Percentiles rank a stretch among this genome's conserved stretches.
phyloP scores from a whole-genome alignment of 257 asterid species.

The Handroanthus guayacan region DNA sequence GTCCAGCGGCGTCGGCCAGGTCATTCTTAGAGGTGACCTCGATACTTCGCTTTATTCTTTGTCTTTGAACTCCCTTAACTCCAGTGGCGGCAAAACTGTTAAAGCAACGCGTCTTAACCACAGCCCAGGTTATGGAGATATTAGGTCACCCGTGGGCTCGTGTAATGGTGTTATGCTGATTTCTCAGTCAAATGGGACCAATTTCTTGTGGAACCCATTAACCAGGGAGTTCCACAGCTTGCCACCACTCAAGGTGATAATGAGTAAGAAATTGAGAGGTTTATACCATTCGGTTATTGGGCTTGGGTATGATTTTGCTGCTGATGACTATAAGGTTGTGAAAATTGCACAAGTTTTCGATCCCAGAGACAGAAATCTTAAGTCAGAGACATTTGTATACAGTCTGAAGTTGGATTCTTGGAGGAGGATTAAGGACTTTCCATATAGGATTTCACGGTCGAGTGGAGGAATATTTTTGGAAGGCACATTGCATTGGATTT shows the following conservation, averaged over 20 bases:
- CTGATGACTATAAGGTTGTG: slow-evolving; percentile 36
- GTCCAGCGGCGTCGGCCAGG: slow-evolving; percentile 29
- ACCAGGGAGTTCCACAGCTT: slow-evolving; percentile 36
- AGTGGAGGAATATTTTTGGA: slow-evolving; percentile 29
- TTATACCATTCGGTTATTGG: slow-evolving; percentile 38
- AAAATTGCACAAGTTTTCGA: slow-evolving; percentile 41
- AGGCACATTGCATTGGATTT: slow-evolving; percentile 42
- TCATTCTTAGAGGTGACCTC: slow-evolving; percentile 42
- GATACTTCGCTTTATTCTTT: slow-evolving; percentile 24
- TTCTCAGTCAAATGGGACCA: slow-evolving; percentile 14
- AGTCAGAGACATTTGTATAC: slow-evolving; percentile 36
- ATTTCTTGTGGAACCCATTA: slow-evolving; percentile 39
- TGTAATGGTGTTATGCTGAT: slow-evolving; percentile 39
- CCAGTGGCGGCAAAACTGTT: neutral
- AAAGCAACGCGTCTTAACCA: neutral
- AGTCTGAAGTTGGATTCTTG: slow-evolving; percentile 37
- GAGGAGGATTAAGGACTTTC: slow-evolving; percentile 41
- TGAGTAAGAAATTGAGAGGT: slow-evolving; percentile 34
- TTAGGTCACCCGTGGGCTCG: slow-evolving; percentile 26
- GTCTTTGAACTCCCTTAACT: slow-evolving; percentile 23
- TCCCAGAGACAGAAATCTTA: slow-evolving; percentile 35
- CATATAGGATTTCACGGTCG: slow-evolving; percentile 38
- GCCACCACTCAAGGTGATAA: slow-evolving; percentile 18
- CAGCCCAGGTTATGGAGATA: neutral
- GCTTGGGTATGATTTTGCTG: slow-evolving; percentile 31